phyloP scores from a whole-genome alignment of 306 rosid species.

The Begonia peltatifolia region DNA sequence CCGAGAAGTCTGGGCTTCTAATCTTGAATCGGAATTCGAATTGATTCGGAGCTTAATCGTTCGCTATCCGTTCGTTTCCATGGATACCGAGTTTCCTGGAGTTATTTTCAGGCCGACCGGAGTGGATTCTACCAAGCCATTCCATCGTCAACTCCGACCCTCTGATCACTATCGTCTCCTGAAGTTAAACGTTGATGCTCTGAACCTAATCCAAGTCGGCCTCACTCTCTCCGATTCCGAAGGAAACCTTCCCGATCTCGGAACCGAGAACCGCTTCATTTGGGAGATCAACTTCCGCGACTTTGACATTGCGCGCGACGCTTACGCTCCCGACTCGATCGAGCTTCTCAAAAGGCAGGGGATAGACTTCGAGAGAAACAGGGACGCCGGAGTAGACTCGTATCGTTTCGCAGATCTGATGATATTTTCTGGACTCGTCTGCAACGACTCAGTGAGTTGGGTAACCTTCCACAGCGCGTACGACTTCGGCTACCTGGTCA shows the following conservation, averaged over 20 bases:
- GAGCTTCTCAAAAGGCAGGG: slow-evolving; percentile 55
- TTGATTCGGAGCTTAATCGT: slow-evolving; percentile 20
- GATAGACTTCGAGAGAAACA: slow-evolving; percentile 41
- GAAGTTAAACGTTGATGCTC: slow-evolving; percentile 64
- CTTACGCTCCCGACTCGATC: slow-evolving; percentile 42
- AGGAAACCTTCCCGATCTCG: slow-evolving; percentile 61
- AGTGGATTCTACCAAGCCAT: slow-evolving; percentile 8
- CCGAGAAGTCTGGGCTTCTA: slow-evolving; percentile 55
- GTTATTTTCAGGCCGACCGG: slow-evolving; percentile 21
- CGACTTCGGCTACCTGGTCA: slow-evolving; percentile 56
- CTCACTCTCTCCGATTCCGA: slow-evolving; percentile 52
- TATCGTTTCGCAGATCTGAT: slow-evolving; percentile 28
- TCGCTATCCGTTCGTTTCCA: slow-evolving; percentile 37
- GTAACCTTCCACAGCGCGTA: slow-evolving; percentile 71
- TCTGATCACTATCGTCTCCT: slow-evolving; percentile 40
- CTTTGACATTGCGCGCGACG: slow-evolving; percentile 35
- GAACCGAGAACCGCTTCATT: slow-evolving; percentile 21
- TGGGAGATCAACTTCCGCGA: slow-evolving; percentile 77
- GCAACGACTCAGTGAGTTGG: slow-evolving; percentile 45
- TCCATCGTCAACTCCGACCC: slow-evolving; percentile 18
- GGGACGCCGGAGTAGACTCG: slow-evolving; percentile 26
- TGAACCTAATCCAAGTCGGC: slow-evolving; percentile 64
- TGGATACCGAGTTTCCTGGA: slow-evolving; percentile 81
- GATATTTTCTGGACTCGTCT: slow-evolving; percentile 53
- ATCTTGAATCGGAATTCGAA: slow-evolving; percentile 35